A percentile compares a stretch with the other conserved stretches of the same genome.
These are phyloP conservation scores for Diversispora eburnea DNA, from an alignment of 192 early-diverging fungal species.

Conservation along the genomic window DNA sequence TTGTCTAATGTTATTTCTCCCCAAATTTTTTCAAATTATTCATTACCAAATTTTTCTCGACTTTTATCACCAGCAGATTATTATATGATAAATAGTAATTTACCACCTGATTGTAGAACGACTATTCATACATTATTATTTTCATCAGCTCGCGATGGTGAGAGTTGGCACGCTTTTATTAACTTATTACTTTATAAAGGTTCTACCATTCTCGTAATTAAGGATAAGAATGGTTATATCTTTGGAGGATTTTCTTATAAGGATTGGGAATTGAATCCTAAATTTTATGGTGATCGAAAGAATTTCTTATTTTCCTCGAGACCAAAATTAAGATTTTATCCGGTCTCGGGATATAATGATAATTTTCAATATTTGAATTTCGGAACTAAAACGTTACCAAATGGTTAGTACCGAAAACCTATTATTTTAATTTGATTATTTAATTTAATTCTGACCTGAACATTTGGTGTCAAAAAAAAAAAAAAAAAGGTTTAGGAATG, in stretches of 20 bases:
- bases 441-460: constrained; percentile 2
- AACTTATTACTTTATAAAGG: constrained; percentile 45
- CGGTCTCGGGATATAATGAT: constrained; percentile 50
- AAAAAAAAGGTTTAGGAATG: constrained; percentile 54
- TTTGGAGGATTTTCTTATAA: constrained; percentile 67
- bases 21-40: constrained; percentile 1
- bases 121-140: constrained; percentile 41
- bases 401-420: constrained; percentile 43
- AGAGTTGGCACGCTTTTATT: constrained; percentile 48
- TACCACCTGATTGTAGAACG: constrained; percentile 19
- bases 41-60: constrained; percentile 7
- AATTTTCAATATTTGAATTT: constrained; percentile 76
- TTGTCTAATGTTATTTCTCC: neutral
- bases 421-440: neutral
- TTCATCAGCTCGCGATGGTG: constrained; percentile 46
- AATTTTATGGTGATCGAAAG: constrained; percentile 57
- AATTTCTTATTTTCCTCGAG: constrained; percentile 57
- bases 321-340: constrained; percentile 32
- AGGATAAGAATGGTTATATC: constrained; percentile 52
- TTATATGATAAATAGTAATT: constrained; percentile 12
- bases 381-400: constrained; percentile 68
- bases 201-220: constrained; percentile 47
- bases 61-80: constrained; percentile 18
- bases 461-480: constrained; percentile 6
- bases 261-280: constrained; percentile 52